Conservation (phyloP, 495 filamentous ascomycete genomes). For the Talaromyces adpressus region DNA sequence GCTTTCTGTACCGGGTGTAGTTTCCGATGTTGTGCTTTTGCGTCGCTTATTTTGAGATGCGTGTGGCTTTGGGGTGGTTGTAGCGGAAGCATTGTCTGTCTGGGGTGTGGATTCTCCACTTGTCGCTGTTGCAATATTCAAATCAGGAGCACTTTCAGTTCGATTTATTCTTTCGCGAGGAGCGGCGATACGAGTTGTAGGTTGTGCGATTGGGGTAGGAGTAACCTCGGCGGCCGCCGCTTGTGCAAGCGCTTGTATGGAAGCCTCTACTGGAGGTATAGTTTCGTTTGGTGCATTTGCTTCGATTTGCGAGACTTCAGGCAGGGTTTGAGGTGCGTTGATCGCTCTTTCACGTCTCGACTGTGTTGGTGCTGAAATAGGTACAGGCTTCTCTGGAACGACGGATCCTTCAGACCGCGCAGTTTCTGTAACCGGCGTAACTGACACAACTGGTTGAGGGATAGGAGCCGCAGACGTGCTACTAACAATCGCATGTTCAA, state of each 20-base stretch:
- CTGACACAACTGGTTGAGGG: neutral
- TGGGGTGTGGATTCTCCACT: neutral
- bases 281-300: neutral
- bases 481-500: neutral
- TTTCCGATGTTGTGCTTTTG: neutral
- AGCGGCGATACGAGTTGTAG: neutral
- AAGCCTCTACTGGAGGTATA: neutral
- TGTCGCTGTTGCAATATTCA: neutral
- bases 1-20: slow-evolving; percentile 9
- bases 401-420: neutral
- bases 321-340: neutral
- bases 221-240: neutral
- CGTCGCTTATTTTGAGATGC: neutral
- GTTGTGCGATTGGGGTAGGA: neutral
- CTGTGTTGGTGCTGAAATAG: neutral
- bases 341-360: neutral
- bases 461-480: neutral
- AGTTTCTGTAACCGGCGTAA: neutral
- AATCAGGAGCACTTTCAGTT: neutral
- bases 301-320: neutral
- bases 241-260: neutral
- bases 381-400: neutral
- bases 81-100: neutral
- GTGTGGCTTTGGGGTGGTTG: neutral
- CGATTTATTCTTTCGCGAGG: neutral